A percentile compares a stretch with the other conserved stretches of the same genome.
Conservation (phyloP, 768 basidiomycete genomes). For the Nidularia pulvinata region DNA sequence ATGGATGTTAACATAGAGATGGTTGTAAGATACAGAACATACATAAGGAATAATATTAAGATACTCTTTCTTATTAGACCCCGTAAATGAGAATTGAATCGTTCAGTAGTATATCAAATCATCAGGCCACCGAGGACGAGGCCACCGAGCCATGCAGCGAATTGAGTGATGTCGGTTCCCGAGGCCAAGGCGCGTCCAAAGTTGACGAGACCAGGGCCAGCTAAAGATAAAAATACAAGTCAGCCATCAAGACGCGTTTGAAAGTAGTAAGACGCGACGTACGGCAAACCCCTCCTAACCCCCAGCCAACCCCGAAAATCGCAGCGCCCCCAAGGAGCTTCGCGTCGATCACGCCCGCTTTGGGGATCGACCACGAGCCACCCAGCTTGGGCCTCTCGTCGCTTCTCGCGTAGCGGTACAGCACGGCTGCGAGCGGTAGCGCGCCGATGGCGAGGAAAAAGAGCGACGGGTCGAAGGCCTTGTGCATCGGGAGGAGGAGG, state of each 20-base stretch:
- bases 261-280: slow-evolving; percentile 16
- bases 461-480: slow-evolving; percentile 57
- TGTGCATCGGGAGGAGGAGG: slow-evolving; percentile 45
- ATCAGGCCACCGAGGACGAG: slow-evolving; percentile 38
- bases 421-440: slow-evolving; percentile 39
- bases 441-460: slow-evolving; percentile 52
- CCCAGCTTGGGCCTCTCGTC: slow-evolving; percentile 37
- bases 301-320: slow-evolving; percentile 67
- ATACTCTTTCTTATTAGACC: too few relatives aligned
- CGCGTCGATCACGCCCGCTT: slow-evolving; percentile 35
- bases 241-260: too few relatives aligned
- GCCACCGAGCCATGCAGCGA: slow-evolving; percentile 39
- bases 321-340: slow-evolving; percentile 49
- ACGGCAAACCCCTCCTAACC: slow-evolving; percentile 62
- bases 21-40: too few relatives aligned
- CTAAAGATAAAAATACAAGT: slow-evolving; percentile 21
- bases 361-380: slow-evolving; percentile 41
- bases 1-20: too few relatives aligned
- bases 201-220: slow-evolving; percentile 64
- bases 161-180: slow-evolving; percentile 23
- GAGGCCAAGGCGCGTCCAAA: slow-evolving; percentile 45
- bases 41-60: too few relatives aligned
- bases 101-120: slow-evolving; percentile 9
- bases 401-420: slow-evolving; percentile 42
- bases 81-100: too few relatives aligned